phyloP scores from a whole-genome alignment of 1,139 yeast genomes.

The Magnusiomyces tetraspermus region DNA sequence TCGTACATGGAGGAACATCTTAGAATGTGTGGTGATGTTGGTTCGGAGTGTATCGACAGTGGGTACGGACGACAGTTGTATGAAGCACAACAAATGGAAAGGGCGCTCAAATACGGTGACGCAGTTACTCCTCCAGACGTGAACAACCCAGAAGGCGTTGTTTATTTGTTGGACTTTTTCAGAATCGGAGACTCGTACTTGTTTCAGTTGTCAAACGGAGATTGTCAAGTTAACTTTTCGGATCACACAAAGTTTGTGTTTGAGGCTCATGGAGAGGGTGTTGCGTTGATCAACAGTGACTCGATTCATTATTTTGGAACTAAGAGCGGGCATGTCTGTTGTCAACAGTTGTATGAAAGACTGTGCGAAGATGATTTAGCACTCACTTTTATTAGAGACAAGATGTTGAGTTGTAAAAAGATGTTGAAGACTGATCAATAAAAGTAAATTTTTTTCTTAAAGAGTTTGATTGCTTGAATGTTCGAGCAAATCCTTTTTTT shows the following conservation, averaged over 20 bases:
- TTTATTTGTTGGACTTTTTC: slow-evolving; percentile 13
- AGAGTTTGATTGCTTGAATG: not conserved
- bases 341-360: not conserved
- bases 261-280: slow-evolving; percentile 62
- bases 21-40: slow-evolving; percentile 16
- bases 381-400: not conserved
- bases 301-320: not conserved
- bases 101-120: not conserved
- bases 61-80: not conserved
- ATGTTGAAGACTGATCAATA: not conserved
- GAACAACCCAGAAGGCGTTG: slow-evolving; percentile 12
- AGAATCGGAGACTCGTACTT: slow-evolving; percentile 37
- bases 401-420: not conserved
- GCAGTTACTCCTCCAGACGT: slow-evolving; percentile 4
- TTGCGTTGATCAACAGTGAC: slow-evolving; percentile 59
- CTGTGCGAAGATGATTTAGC: not conserved
- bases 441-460: not conserved
- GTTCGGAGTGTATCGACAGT: not conserved
- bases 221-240: slow-evolving; percentile 86
- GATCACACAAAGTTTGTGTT: slow-evolving; percentile 87
- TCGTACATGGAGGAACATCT: slow-evolving; percentile 32
- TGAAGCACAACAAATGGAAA: not conserved
- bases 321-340: slow-evolving; percentile 2
- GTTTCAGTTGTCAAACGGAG: slow-evolving; percentile 91
- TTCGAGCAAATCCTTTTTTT: too few species aligned